phyloP scores from a whole-genome alignment of 2,329 filamentous ascomycete species.

The Penicillium olsonii region DNA sequence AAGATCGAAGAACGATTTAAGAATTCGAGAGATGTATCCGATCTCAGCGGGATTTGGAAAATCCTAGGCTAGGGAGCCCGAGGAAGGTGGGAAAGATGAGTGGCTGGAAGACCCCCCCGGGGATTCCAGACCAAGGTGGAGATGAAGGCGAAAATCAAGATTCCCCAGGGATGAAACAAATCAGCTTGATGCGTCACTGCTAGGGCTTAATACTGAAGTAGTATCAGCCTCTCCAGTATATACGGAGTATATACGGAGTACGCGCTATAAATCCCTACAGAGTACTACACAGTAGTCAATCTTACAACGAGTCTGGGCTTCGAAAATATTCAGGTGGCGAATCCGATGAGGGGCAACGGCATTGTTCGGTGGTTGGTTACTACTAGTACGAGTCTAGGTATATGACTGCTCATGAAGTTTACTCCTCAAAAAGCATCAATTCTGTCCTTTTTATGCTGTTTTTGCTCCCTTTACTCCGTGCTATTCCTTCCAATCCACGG shows the following conservation, averaged over 20 bases:
- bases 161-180: background rate
- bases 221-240: background rate
- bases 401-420: no score
- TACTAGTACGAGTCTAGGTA: background rate
- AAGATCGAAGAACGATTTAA: background rate
- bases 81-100: constrained; percentile 1
- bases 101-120: constrained; percentile 19
- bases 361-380: background rate
- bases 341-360: background rate
- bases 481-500: no score
- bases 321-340: background rate
- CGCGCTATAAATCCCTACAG: no score
- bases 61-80: background rate
- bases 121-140: constrained; percentile 11
- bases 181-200: no score
- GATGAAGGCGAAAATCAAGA: background rate
- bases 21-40: background rate
- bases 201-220: no score
- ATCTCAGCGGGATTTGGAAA: background rate
- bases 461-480: no score
- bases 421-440: no score
- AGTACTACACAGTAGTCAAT: no score
- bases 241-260: background rate
- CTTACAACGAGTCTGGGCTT: no score
- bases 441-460: no score